Evolutionary conservation across 768 basidiomycete genomes (phyloP), one percentile per base, ranked within the genome.

Genomic region (Psilocybe cubensis): DNA sequence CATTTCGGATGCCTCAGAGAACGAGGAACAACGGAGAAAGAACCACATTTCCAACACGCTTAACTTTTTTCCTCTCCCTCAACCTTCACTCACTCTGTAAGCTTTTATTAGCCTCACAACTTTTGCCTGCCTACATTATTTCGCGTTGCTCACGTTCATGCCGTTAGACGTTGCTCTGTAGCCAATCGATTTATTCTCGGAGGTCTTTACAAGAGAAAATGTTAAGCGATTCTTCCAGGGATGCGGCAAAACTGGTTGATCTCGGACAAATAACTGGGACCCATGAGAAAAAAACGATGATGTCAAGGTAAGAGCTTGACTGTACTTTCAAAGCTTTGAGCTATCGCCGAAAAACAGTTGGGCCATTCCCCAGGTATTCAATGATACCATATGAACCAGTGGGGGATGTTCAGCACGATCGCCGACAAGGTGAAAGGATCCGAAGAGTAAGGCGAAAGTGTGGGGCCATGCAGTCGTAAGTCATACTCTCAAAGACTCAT

Each of bases 231-330:
- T 56, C 55, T 54, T 57, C 44, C 56, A 40, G 29, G 51, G 33
- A 21, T 48, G 52, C 59, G 56, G 59, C 58, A 54, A 59, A 59
- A 59, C 54, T 54, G 21, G 23, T 44, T 56, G 41, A 50, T 49
- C 24, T 57, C 52, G 59, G 59, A 53, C n/a, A 49, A 54, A 57
- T 31, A 9, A 31, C 25, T 61, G 40, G 24, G 41, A 42, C 49
- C 27, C 59, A 61, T 61, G 55, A 56, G 59, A 61, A 61, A 24
- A 25, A 18, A 43, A 35, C 38, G 27, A 40, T 17, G 14, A 28
- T 35, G 48, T 42, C 49, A 57, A 49, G 42, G 56, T 57, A 43
- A 51, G 56, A 57, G 48, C 42, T 43, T 23, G 43, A 28, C 28
- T 33, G 33, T 35, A 35, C 38, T 56, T 38, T 38, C 25, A 55